A percentile compares a stretch with the other conserved stretches of the same genome.
These are phyloP conservation scores for Tetrahymena borealis DNA, from an alignment of 73 alveolate species.

Conservation along the genomic window DNA sequence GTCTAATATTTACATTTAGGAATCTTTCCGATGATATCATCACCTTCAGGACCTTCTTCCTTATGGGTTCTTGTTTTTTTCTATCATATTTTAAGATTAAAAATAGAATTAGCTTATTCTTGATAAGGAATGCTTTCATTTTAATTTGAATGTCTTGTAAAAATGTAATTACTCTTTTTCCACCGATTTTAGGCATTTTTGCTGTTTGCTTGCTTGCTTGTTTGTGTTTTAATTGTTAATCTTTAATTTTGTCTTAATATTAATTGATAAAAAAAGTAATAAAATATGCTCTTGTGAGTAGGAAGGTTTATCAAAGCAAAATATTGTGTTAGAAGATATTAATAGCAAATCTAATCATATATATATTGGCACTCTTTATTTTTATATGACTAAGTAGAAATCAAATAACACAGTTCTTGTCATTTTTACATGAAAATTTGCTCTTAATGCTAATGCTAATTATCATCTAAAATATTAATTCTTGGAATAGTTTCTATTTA, in stretches of 20 bases:
- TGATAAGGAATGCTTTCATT: not conserved
- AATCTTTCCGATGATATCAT: constrained; percentile 28
- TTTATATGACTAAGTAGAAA: not conserved
- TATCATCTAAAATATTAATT: not conserved
- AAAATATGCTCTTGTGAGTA: not conserved
- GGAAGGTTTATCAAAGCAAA: not conserved
- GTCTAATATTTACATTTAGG: constrained; percentile 3
- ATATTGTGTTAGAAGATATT: not conserved
- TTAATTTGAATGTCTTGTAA: not conserved
- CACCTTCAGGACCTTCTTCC: constrained; percentile 30
- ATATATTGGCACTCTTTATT: not conserved
- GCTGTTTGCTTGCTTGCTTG: too few relatives aligned
- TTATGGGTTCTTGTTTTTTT: constrained; percentile 42
- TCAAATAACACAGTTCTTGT: not conserved
- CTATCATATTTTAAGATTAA: not conserved
- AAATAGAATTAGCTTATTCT: not conserved
- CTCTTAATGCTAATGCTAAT: not conserved
- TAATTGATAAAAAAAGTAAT: not conserved
- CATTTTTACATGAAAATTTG: not conserved
- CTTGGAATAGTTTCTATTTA: too few relatives aligned
- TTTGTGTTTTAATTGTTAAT: not conserved
- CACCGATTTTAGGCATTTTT: constrained; percentile 48
- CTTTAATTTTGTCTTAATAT: not conserved
- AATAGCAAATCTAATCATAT: not conserved
- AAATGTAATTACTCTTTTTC: constrained; percentile 18